phyloP scores from a whole-genome alignment of 2,329 filamentous ascomycete genomes.

The Fusarium sp. region DNA sequence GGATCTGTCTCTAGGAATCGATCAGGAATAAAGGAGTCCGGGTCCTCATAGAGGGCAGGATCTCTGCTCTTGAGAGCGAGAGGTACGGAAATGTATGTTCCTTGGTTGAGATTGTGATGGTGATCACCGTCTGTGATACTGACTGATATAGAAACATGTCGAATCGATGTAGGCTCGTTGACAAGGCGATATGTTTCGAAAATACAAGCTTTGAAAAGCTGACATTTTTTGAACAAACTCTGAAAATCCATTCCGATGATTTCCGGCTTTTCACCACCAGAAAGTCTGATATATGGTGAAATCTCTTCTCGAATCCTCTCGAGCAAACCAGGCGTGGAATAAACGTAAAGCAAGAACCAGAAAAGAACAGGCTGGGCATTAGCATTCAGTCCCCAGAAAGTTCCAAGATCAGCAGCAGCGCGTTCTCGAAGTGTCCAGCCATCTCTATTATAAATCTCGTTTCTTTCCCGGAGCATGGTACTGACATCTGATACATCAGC shows the following conservation, averaged over 20 bases:
- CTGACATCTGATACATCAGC: constrained; percentile 36
- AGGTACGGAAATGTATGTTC: constrained; percentile 39
- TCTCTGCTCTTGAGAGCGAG: constrained; percentile 27
- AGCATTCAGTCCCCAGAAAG: constrained; percentile 41
- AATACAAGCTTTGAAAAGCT: constrained; percentile 40
- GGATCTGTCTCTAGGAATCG: constrained; percentile 34
- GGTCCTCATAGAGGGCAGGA: constrained; percentile 30
- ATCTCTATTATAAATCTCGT: constrained; percentile 21
- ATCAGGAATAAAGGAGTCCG: constrained; percentile 37
- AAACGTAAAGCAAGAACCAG: constrained; percentile 37
- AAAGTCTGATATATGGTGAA: constrained; percentile 11
- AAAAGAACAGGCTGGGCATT: constrained; percentile 40
- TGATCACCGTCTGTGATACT: constrained; percentile 20
- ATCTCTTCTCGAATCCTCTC: constrained; percentile 34
- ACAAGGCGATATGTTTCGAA: constrained; percentile 41
- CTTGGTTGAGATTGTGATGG: constrained; percentile 32
- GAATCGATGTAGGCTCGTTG: constrained; percentile 37
- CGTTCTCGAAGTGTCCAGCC: constrained; percentile 26
- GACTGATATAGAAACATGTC: constrained; percentile 28
- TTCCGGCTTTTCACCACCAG: background rate
- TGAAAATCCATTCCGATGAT: constrained; percentile 29
- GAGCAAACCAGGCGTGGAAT: constrained; percentile 26
- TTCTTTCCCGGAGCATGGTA: constrained; percentile 28
- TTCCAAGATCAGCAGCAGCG: constrained; percentile 13
- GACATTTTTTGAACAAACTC: constrained; percentile 24